Percentiles rank a stretch among this genome's conserved stretches.
These are phyloP conservation scores for Lindgomyces ingoldianus DNA, from an alignment of 495 filamentous ascomycete species.

Conservation along the genomic window DNA sequence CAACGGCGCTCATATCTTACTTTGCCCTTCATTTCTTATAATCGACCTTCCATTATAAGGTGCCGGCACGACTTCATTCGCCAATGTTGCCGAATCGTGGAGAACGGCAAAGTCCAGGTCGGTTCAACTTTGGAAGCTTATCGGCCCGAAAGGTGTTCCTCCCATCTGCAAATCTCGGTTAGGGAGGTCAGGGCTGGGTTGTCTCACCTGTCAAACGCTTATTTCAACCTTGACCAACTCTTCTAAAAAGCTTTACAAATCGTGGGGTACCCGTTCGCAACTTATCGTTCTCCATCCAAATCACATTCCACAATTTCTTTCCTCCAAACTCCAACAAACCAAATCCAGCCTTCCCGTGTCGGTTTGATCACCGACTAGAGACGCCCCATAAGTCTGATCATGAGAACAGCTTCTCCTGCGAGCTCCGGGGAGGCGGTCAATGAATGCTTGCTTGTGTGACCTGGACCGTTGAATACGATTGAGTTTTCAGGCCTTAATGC, in stretches of 20 bases:
- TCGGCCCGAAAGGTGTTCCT: background rate
- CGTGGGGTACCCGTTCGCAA: slow-evolving; percentile 23
- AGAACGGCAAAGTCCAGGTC: background rate
- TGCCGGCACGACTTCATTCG: too few relatives aligned
- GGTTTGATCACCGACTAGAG: slow-evolving; percentile 17
- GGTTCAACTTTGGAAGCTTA: background rate
- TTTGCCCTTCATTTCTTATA: too few relatives aligned
- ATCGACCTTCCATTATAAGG: too few relatives aligned
- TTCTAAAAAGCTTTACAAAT: slow-evolving; percentile 29
- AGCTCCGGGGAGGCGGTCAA: slow-evolving; percentile 29
- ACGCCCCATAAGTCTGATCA: slow-evolving; percentile 7
- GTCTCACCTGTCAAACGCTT: slow-evolving; percentile 3
- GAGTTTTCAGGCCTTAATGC: background rate
- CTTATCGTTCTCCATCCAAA: slow-evolving; percentile 16
- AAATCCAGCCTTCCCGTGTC: background rate
- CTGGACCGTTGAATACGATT: background rate
- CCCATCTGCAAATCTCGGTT: slow-evolving; percentile 3
- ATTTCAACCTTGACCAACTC: slow-evolving; percentile 24
- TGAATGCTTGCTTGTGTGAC: slow-evolving; percentile 4
- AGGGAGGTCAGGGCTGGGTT: background rate
- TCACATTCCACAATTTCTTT: background rate
- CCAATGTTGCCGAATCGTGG: background rate
- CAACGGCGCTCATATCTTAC: too few relatives aligned
- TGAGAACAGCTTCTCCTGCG: slow-evolving; percentile 11
- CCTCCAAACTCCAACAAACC: background rate